A percentile compares a stretch with the other conserved stretches of the same genome.
These are phyloP conservation scores for Trametes elegans DNA, from an alignment of 768 basidiomycete species.

Conservation along the genomic window DNA sequence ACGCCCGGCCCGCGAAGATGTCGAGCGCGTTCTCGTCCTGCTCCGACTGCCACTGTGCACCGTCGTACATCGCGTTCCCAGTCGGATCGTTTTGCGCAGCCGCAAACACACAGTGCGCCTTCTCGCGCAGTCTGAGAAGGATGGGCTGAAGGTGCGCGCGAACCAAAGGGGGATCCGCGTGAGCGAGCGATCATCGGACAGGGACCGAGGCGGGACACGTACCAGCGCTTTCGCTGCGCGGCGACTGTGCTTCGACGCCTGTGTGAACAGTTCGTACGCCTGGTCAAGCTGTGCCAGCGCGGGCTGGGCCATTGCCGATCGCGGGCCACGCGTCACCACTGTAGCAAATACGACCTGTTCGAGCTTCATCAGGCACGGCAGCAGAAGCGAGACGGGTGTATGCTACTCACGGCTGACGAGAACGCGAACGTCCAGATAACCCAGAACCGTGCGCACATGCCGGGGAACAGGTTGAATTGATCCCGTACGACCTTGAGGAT, in stretches of 20 bases:
- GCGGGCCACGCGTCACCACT: slow-evolving; percentile 71
- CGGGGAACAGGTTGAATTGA: slow-evolving; percentile 55
- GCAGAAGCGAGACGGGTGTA: not conserved
- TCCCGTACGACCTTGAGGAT: slow-evolving; percentile 49
- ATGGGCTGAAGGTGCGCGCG: slow-evolving; percentile 44
- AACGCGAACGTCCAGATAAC: slow-evolving; percentile 58
- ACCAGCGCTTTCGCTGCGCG: slow-evolving; percentile 68
- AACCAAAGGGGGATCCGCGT: not conserved
- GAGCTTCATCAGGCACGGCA: slow-evolving; percentile 49
- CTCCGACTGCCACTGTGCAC: slow-evolving; percentile 52
- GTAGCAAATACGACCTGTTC: slow-evolving; percentile 78
- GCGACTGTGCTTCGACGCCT: slow-evolving; percentile 55
- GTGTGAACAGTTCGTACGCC: slow-evolving; percentile 63
- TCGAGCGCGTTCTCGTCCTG: slow-evolving; percentile 62
- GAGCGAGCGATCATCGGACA: not conserved
- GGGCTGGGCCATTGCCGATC: slow-evolving; percentile 60
- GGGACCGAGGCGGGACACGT: not conserved
- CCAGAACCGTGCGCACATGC: slow-evolving; percentile 62
- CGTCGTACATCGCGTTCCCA: slow-evolving; percentile 28
- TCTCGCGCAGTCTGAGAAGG: slow-evolving; percentile 57
- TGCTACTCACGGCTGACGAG: slow-evolving; percentile 34
- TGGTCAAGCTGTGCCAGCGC: slow-evolving; percentile 72
- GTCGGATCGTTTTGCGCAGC: slow-evolving; percentile 37
- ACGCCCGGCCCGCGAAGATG: slow-evolving; percentile 66
- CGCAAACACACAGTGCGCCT: slow-evolving; percentile 58